Base-by-base conservation (phyloP, 805 yeast genomes). In the Lachancea lanzarotensis region DNA sequence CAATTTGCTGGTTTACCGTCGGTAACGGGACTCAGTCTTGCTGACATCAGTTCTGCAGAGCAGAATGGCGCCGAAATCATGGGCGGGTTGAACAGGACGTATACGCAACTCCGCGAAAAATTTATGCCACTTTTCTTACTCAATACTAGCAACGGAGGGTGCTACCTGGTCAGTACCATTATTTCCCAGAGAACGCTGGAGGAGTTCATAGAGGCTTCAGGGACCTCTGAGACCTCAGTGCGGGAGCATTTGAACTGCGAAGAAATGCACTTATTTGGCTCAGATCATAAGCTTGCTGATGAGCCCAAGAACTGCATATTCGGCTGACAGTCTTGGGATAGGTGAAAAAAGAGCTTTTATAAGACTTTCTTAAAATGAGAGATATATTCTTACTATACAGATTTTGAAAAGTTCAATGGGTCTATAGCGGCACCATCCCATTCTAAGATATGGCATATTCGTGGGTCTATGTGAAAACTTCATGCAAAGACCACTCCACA, bases 81-180 rank as follows among this genome's bases (percentile, higher is more conserved):
- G 36, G 12, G 25, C 15, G 15, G 12, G 13, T 5, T 20, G n/a
- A 20, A 40, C 29, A 13, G 29, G 5, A 20, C 17, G 22, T 32
- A 33, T n/a, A 19, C 37, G 15, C 13, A 26, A 13, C 25, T 33
- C 7, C 43, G 31, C 19, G 20, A 34, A 5, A 16, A 13, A 11
- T 39, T 33, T 35, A 34, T 18, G 22, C 47, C 47, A 3, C 20
- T 44, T 20, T 34, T 38, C 20, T 22, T 44, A 3, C 25, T 44
- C 35, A 38, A 35, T 26, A 35, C 43, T n/a, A 16, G 33, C 29
- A 35, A 34, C 18, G 47, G 47, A 4, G 40, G 40, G 7, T 38
- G 43, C 20, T 39, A 31, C 27, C 36, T 44, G 40, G 33, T 44
- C 13, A 44, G 47, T 22, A 34, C 43, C n/a, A 38, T 31, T 5